Base-by-base conservation (phyloP, 2,329 filamentous ascomycete genomes). In the Cladosporium cucumerinum region DNA sequence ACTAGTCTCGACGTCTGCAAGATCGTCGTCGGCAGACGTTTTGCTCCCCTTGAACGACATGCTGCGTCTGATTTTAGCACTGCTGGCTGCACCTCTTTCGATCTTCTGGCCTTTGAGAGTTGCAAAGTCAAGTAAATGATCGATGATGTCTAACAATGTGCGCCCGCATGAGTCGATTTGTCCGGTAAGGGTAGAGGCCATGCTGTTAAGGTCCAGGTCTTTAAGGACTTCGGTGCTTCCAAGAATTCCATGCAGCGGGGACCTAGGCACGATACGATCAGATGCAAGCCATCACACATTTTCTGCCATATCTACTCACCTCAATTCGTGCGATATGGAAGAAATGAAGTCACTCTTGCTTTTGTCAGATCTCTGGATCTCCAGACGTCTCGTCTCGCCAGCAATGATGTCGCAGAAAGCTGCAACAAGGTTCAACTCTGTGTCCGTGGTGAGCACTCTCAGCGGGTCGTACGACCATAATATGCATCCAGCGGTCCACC, bases 341-440 rank as follows among this genome's bases (percentile, higher is more conserved):
- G 80, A 79, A n/a, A 86, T 79, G 48, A 86, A 83, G 16, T 84
- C 82, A 0, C 79, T 78, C 65, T 86, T 85, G 10, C 81, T 78
- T 61, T 78, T 78, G 49, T 84, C 81, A 3, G 77, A 75, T 14
- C 72, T 74, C 18, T 78, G 70, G 0, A 76, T 77, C 32, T 78
- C 76, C 14, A 81, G 70, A 5, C 79, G 69, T 34, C 76, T 72
- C 8, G 80, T 69, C 66, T 81, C 77, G 6, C 75, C 77, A 71
- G 78, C 78, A 39, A 80, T 74, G 28, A 76, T 79, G 66, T 79
- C 77, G 49, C 77, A 78, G 66, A 82, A 81, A 2, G 78, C 77
- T 30, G 76, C 70, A 52, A 74, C 66, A 43, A 77, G 76, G 64
- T 76, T 76, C 61, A 81, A 75, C 32, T 77, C 77, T 18, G 75